Conservation (phyloP, 1,284 basidiomycete species). For the Ustilago crameri region DNA sequence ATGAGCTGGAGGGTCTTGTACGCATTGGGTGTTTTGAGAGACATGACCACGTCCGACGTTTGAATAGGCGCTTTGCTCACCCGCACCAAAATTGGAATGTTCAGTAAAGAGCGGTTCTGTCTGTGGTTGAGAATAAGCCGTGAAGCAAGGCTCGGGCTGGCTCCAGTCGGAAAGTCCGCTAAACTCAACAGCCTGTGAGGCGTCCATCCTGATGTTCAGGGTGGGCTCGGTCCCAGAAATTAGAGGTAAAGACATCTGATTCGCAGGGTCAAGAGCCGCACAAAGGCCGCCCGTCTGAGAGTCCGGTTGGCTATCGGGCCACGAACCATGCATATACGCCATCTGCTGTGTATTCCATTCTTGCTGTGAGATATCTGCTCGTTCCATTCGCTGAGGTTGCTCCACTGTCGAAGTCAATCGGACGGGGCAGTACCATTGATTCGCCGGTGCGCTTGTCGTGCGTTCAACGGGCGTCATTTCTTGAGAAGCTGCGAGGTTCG, state of each 20-base stretch:
- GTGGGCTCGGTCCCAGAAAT: neutral
- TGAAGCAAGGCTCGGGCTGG: conserved; percentile 16
- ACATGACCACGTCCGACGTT: neutral
- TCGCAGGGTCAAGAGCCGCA: conserved; percentile 5
- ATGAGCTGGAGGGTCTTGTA: neutral
- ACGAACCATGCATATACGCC: neutral
- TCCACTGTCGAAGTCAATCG: neutral
- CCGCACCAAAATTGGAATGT: neutral
- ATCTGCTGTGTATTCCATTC: neutral
- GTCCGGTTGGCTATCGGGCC: neutral
- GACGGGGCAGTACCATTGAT: neutral
- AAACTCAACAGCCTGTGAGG: neutral
- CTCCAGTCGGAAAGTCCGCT: conserved; percentile 18
- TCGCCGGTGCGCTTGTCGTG: neutral
- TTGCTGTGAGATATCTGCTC: neutral
- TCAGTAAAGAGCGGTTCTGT: neutral
- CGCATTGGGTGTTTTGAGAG: neutral
- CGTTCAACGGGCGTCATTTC: neutral
- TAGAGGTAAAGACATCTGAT: conserved; percentile 1
- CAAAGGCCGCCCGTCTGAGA: neutral
- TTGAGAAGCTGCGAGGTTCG: neutral
- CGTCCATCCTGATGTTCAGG: conserved; percentile 8
- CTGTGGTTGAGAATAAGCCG: conserved; percentile 3
- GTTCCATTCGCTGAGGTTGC: neutral
- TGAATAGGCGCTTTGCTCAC: neutral